Evolutionary conservation across 345 rosid species (phyloP).

Genomic region (Populus simonii): DNA sequence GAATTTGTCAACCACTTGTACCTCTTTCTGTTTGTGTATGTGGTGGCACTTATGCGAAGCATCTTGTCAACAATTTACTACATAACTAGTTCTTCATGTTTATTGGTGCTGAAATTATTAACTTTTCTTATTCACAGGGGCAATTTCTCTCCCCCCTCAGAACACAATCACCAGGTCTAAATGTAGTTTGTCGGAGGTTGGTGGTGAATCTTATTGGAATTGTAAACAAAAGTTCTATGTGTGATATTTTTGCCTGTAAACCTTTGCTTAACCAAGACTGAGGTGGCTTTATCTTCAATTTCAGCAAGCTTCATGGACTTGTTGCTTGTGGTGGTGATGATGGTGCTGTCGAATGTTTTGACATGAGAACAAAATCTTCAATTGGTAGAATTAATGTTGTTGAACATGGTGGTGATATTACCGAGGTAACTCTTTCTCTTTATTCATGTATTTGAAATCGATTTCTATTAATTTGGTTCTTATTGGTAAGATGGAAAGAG

Average conservation of each 20-base stretch:
- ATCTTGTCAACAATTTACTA: background rate
- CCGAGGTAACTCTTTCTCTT: slow-evolving; percentile 42
- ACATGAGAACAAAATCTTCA: slow-evolving; percentile 74
- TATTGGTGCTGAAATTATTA: slow-evolving; percentile 8
- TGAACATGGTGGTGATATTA: slow-evolving; percentile 66
- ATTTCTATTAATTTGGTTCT: background rate
- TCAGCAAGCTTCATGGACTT: slow-evolving; percentile 82
- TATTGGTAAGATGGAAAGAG: background rate
- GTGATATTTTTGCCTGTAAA: background rate
- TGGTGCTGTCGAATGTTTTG: slow-evolving; percentile 94
- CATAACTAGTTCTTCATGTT: background rate
- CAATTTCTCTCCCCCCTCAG: slow-evolving; percentile 72
- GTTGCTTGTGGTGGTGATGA: slow-evolving; percentile 99
- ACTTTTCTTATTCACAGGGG: slow-evolving; percentile 46
- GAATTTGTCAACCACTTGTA: no score
- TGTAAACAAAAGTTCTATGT: background rate
- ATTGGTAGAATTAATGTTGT: slow-evolving; percentile 81
- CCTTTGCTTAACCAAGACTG: slow-evolving; percentile 19
- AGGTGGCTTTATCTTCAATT: slow-evolving; percentile 15
- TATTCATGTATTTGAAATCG: slow-evolving; percentile 11
- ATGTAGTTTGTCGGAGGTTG: slow-evolving; percentile 89
- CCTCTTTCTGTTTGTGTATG: no score
- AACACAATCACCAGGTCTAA: slow-evolving; percentile 81
- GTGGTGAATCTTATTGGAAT: slow-evolving; percentile 10
- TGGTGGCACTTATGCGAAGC: no score